Base-by-base conservation (phyloP, 495 filamentous ascomycete species). In the Emericellopsis terricola region DNA sequence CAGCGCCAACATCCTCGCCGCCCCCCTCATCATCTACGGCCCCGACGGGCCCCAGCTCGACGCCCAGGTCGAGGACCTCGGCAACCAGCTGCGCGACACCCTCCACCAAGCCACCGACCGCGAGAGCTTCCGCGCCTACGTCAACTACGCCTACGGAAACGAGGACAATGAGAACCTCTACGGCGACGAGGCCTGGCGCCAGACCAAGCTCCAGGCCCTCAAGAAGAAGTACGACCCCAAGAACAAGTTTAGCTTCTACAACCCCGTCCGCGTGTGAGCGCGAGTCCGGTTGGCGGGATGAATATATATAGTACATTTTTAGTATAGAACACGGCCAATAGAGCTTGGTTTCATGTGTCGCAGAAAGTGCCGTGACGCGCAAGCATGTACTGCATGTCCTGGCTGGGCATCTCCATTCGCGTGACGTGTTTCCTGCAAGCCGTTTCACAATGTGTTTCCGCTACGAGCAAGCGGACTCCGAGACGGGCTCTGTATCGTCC, bases 141-240 rank as follows among this genome's bases (percentile, higher is more conserved):
- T 75, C 29, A 77, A 76, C 43, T 76, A 77, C 48, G 72, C 71
- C 0, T 56, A 57, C 33, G 70, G 71, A 2, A 47, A 62, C 19
- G 71, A 77, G 52, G 45, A 42, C 0, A 19, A 35, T 6, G 17
- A 59, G 47, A 42, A 52, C 19, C 44, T 50, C 48, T 76, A 76
- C 36, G 69, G 71, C 0, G 43, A 47, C 32, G 68, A 69, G 32
- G n/a, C 35, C 11, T 71, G 67, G 64, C 48, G 66, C 1, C 49
- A 52, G 43, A 34, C 51, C 6, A 42, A 45, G 4, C 46, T 77
- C 33, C 35, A 36, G 21, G 42, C 31, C 5, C 37, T 75, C 45
- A 74, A 75, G 57, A 38, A 41, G 9, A 65, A 64, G 50, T 75
- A 69, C 42, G 72, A 77, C 40, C 67, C 69, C 0, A 4, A 39